These are phyloP conservation scores for Sordaria brevicollis DNA, from an alignment of 495 filamentous ascomycete species.

Conservation along the genomic window DNA sequence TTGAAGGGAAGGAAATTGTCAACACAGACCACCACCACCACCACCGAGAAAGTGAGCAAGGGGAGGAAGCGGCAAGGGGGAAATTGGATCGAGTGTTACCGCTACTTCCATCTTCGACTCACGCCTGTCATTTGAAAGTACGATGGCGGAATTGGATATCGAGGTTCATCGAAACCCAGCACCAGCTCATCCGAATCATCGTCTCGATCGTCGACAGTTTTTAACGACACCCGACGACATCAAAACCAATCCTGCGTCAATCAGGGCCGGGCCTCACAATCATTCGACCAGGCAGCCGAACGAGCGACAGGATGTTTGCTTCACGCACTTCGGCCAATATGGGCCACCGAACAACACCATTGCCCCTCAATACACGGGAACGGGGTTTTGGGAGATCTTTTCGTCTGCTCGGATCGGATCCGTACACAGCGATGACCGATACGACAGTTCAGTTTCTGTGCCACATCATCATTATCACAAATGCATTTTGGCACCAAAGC, in stretches of 20 bases:
- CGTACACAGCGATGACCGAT: background rate
- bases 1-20: background rate
- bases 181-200: background rate
- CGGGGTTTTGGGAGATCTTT: background rate
- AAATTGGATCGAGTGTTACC: background rate
- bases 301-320: background rate
- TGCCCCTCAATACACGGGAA: background rate
- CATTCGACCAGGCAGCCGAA: background rate
- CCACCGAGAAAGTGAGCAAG: background rate
- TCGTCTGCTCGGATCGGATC: background rate
- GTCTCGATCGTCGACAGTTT: background rate
- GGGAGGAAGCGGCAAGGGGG: background rate
- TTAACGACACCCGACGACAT: background rate
- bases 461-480: background rate
- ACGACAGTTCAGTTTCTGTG: background rate
- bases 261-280: background rate
- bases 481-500: background rate
- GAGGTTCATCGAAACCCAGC: background rate
- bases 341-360: background rate
- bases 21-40: background rate
- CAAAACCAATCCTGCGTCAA: background rate
- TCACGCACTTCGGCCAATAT: background rate
- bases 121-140: background rate
- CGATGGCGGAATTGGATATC: background rate
- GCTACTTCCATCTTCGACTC: background rate